Base-by-base conservation (phyloP, 1,284 basidiomycete genomes). In the Microbotryomycetes sp. region DNA sequence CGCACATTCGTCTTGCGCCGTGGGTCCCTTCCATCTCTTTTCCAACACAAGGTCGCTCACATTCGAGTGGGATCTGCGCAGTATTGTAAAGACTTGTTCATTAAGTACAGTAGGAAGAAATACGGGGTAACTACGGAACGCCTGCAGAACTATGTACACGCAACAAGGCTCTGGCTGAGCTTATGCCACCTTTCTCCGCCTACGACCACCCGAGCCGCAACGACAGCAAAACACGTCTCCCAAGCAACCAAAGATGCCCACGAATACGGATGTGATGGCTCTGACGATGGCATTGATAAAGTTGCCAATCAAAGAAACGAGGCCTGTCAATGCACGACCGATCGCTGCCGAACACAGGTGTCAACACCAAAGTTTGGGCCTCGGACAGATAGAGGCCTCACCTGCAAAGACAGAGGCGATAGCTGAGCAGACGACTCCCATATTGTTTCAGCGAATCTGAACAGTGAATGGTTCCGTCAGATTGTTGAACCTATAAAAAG, bases 261-360 rank as follows among this genome's bases (percentile, higher is more conserved):
- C 54, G 29, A 56, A 56, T 13, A 56, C 54, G 28, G 45, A 47
- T 15, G 54, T 56, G 45, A 56, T 56, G 41, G 54, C 54, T 21
- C 45, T 29, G 48, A 64, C 52, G 54, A 64, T 60, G 45, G 54
- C 55, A 26, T 31, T 58, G 9, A 58, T 28, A 55, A 64, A 60
- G 27, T 58, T 41, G 3, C 48, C 62, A 21, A 64, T 60, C 4
- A 57, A 26, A 29, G 23, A 48, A 52, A 64, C 52, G 52, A 64
- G 41, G 16, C 45, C 30, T 51, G 57, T 64, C 50, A 64, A 53
- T n/a, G 18, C 58, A 23, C 56, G 55, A 21, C 62, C 62, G 49
- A 62, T 62, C 35, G 55, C 41, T 27, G 35, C n/a, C n/a, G n/a
- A n/a, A n/a, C 35, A 46, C 16, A 13, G 48, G 11, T 26, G 28